Evolutionary conservation across 208 protist genomes (phyloP), one percentile per base, ranked within the genome.

Genomic region (Leishmania mexicana): DNA sequence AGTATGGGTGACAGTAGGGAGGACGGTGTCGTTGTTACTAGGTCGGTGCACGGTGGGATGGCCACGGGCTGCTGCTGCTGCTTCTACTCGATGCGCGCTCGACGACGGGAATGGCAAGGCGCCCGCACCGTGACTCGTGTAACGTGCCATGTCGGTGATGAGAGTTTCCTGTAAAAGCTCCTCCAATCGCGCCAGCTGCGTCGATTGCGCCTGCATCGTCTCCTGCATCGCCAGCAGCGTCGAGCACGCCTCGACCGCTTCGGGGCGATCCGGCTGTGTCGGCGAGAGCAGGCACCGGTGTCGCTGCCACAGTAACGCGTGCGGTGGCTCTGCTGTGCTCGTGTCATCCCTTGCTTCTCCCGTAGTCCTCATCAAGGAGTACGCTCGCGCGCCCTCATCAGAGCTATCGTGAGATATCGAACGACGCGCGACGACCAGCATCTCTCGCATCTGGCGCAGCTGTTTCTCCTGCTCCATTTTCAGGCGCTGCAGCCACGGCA

Each of bases 351-450:
- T 73, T 24, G 7, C 38, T 45, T 73, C 38, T 28, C 21, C 67
- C 62, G 62, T 38, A n/a, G 28, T 11, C 62, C 11, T 11, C 62
- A 35, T 38, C 62, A 67, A 72, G 79, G n/a, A 28, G 72, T 28
- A 57, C 60, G 73, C 51, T 77, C 6, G 72, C 75, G 47, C 24
- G 62, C 40, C 62, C 62, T 0, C 53, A 58, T 58, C 53, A 58
- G 19, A 4, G 53, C 53, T 58, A 58, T 58, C 19, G 21, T 13
- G 21, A 6, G 71, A 58, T 70, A 70, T 77, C 54, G 67, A 65
- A 77, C 84, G 75, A 24, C 75, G 40, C 80, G 76, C n/a, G 21
- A 87, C 76, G 3, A 81, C 65, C 65, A 85, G 65, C 58, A 88
- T 85, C 40, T 88, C 81, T 7, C 78, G 81, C 57, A 88, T 76